Conservation (phyloP, 2,329 filamentous ascomycete genomes). For the Claviceps africana region DNA sequence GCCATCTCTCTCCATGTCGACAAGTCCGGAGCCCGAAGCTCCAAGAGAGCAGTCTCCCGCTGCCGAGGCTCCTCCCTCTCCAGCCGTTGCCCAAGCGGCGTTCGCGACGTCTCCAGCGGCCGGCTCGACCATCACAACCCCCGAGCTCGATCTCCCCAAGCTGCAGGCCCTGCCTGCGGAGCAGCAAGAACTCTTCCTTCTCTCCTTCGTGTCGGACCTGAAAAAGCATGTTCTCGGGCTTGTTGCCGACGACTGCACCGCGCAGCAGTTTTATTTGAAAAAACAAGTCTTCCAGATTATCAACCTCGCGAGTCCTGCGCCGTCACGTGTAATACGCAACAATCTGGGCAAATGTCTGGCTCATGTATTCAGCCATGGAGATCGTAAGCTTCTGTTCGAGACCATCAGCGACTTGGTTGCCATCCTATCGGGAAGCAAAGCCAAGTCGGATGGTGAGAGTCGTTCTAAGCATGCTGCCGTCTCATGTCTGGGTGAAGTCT, state of each 20-base stretch:
- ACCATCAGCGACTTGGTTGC: slow-evolving; percentile 77
- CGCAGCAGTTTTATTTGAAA: slow-evolving; percentile 84
- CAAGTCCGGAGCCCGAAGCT: slow-evolving; percentile 22
- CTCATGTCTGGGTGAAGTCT: slow-evolving; percentile 76
- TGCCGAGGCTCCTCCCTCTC: not conserved
- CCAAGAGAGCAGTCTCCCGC: slow-evolving; percentile 10
- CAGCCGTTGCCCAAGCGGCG: slow-evolving; percentile 5
- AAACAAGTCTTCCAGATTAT: slow-evolving; percentile 90
- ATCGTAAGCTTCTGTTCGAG: slow-evolving; percentile 85
- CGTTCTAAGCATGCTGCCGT: slow-evolving; percentile 77
- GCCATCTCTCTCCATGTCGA: slow-evolving; percentile 18
- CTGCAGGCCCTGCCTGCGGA: slow-evolving; percentile 80
- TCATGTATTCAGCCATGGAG: slow-evolving; percentile 69
- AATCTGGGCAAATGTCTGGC: slow-evolving; percentile 76
- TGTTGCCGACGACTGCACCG: slow-evolving; percentile 64
- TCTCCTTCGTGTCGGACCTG: slow-evolving; percentile 76
- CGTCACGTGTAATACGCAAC: slow-evolving; percentile 79
- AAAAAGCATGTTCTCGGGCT: slow-evolving; percentile 66
- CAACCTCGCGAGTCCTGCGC: slow-evolving; percentile 67
- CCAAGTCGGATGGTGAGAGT: slow-evolving; percentile 59
- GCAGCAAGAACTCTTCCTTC: slow-evolving; percentile 87
- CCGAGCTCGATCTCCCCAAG: slow-evolving; percentile 80
- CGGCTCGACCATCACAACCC: slow-evolving; percentile 36
- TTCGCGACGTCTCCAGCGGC: slow-evolving; percentile 9
- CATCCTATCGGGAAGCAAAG: slow-evolving; percentile 60